These are phyloP conservation scores for Alisma plantagoaquatica DNA, from an alignment of 106 monocot species.

Conservation along the genomic window DNA sequence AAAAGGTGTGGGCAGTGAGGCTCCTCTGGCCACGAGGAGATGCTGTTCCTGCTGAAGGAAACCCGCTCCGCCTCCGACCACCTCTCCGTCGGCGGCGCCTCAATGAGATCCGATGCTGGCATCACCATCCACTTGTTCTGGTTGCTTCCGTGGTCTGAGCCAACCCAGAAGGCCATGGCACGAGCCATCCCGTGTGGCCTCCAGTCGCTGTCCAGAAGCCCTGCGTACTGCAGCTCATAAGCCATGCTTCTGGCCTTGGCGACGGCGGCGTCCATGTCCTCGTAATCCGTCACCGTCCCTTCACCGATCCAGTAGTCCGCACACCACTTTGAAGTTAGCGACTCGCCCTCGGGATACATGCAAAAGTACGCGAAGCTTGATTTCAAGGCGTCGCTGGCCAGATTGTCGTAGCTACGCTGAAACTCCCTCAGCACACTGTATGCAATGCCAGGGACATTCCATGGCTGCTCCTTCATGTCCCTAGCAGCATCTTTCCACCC, in stretches of 20 bases:
- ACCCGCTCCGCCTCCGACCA: not conserved
- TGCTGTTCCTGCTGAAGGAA: not conserved
- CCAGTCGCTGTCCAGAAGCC: no score
- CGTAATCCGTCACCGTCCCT: not conserved
- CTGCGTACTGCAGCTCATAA: no score
- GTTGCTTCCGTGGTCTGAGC: not conserved
- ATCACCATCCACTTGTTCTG: not conserved
- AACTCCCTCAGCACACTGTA: not conserved
- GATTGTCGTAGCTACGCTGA: not conserved
- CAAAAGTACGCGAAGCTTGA: not conserved
- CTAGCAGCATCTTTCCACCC: not conserved
- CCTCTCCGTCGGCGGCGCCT: not conserved
- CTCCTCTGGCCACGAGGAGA: not conserved
- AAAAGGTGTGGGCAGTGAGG: not conserved
- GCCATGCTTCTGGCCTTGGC: not conserved
- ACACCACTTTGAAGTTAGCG: not conserved
- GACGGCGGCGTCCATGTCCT: not conserved
- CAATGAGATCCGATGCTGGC: not conserved
- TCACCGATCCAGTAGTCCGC: not conserved
- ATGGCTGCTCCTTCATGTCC: not conserved
- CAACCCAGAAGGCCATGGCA: not conserved
- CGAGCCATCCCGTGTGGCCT: not conserved
- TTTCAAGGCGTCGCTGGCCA: not conserved
- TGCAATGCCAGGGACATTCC: not conserved
- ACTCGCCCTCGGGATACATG: not conserved